These are phyloP conservation scores for Myxozyma mucilagina DNA, from an alignment of 805 yeast species.

Conservation along the genomic window DNA sequence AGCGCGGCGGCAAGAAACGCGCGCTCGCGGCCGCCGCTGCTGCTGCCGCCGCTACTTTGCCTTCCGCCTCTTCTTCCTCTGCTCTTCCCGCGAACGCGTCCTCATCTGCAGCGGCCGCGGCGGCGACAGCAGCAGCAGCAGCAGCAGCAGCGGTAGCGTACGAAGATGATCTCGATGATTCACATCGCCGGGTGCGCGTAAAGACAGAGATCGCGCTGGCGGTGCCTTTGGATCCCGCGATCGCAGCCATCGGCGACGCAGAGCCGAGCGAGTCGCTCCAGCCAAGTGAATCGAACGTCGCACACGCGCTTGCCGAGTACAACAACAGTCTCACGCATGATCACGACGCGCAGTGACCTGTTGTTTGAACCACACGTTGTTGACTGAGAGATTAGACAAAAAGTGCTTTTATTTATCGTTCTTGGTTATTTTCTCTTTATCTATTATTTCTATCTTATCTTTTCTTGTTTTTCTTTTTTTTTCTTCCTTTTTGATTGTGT, in stretches of 20 bases:
- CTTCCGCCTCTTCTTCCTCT: background rate
- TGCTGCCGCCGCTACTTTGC: conserved; percentile 4
- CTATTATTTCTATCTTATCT: background rate
- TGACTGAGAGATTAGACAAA: background rate
- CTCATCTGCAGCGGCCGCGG: conserved; percentile 13
- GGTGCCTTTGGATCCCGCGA: conserved; percentile 6
- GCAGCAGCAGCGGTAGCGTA: background rate
- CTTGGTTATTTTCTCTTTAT: background rate
- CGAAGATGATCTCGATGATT: background rate
- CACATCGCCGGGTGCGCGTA: conserved; percentile 2
- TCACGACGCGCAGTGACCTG: background rate
- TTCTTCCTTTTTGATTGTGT: background rate
- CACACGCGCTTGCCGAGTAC: conserved; percentile 1
- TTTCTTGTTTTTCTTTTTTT: background rate
- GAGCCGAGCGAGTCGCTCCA: background rate
- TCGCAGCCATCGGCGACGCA: background rate
- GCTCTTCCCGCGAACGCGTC: conserved; percentile 7
- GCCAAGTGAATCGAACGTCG: conserved; percentile 16
- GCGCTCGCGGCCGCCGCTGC: conserved; percentile 24
- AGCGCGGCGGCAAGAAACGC: conserved; percentile 49
- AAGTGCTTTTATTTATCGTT: background rate
- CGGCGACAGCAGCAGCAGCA: conserved; percentile 10
- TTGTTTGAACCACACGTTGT: background rate
- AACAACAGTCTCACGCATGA: background rate
- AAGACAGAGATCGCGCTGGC: conserved; percentile 7